phyloP scores from a whole-genome alignment of 169 alveolate species.

The Hammondia hammondi region DNA sequence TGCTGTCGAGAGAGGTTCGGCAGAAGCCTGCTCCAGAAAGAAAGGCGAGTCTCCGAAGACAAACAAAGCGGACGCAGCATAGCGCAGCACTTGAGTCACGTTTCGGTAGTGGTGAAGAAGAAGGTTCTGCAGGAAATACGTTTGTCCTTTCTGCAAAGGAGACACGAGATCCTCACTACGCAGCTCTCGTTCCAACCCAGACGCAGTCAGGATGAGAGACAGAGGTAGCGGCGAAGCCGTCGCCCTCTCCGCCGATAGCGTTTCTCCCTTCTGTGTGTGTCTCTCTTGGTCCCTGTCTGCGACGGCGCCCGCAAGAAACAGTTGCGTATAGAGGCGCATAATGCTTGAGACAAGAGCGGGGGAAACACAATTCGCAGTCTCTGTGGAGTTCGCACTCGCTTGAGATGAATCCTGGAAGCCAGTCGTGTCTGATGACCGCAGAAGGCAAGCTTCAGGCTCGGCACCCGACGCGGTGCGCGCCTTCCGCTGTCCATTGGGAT shows the following conservation, averaged over 20 bases:
- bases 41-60: conserved; percentile 9
- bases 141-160: neutral
- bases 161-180: no score
- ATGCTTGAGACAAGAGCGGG: neutral
- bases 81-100: neutral
- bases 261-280: neutral
- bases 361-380: neutral
- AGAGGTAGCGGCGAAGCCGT: neutral
- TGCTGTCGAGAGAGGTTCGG: neutral
- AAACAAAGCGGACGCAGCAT: neutral
- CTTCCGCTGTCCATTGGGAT: no score
- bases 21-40: neutral
- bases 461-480: no score
- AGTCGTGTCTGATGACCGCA: no score
- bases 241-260: neutral
- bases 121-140: neutral
- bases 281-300: neutral
- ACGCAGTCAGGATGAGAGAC: no score
- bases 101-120: neutral
- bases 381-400: no score
- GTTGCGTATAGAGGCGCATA: neutral
- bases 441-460: no score
- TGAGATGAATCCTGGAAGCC: no score
- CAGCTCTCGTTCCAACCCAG: no score
- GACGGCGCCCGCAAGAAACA: neutral